Percentiles rank a stretch among this genome's conserved stretches.
Conservation (phyloP, 2,329 filamentous ascomycete genomes). For the Diaporthe caulivora region DNA sequence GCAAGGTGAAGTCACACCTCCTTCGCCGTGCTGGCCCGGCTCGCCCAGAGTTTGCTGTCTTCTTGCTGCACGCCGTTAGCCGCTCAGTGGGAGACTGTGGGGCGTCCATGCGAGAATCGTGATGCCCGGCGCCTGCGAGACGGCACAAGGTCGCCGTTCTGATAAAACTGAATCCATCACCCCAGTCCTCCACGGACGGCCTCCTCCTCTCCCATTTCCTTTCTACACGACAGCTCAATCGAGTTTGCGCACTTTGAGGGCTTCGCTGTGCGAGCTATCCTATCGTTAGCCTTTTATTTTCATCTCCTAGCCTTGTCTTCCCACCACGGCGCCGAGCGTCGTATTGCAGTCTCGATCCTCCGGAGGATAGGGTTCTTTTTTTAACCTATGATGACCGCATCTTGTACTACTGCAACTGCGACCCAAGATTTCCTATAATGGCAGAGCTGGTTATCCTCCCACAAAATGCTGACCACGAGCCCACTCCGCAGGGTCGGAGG, state of each 20-base stretch:
- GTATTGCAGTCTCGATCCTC: constrained; percentile 41
- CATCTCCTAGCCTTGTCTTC: constrained; percentile 44
- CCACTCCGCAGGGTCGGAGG: constrained; percentile 68
- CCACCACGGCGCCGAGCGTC: constrained; percentile 50
- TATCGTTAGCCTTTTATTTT: constrained; percentile 52
- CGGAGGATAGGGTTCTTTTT: constrained; percentile 45
- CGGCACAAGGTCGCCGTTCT: neutral
- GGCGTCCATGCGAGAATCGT: constrained; percentile 14
- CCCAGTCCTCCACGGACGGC: constrained; percentile 37
- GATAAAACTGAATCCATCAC: constrained; percentile 38
- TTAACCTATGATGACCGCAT: constrained; percentile 43
- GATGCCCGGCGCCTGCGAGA: constrained; percentile 29
- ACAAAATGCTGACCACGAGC: constrained; percentile 53
- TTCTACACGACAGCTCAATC: constrained; percentile 48
- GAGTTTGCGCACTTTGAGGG: constrained; percentile 48
- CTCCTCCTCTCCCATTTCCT: constrained; percentile 46
- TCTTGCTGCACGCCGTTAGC: constrained; percentile 33
- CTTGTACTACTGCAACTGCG: constrained; percentile 39
- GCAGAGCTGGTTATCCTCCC: constrained; percentile 58
- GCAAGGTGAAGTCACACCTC: constrained; percentile 39
- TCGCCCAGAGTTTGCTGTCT: constrained; percentile 6
- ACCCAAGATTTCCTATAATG: constrained; percentile 57
- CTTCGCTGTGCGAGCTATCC: constrained; percentile 61
- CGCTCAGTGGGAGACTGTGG: constrained; percentile 37
- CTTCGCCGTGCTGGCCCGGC: constrained; percentile 30